These are phyloP conservation scores for Diutina sp. DNA, from an alignment of 1,139 yeast species.

Conservation along the genomic window DNA sequence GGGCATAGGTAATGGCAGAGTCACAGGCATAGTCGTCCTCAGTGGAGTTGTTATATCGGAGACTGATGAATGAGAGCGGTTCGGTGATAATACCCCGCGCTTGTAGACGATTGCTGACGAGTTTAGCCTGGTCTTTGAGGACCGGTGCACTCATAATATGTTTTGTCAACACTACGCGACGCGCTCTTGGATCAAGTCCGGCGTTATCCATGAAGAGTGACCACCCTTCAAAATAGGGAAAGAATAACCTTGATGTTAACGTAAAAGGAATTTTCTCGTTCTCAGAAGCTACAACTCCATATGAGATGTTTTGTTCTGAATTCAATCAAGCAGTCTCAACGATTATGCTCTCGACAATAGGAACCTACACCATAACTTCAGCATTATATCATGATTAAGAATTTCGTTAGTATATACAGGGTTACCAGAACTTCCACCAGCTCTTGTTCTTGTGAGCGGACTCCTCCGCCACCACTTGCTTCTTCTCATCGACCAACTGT, in stretches of 20 bases:
- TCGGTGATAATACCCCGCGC: background rate
- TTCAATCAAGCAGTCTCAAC: too few relatives aligned
- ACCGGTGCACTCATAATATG: background rate
- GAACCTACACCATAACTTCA: too few relatives aligned
- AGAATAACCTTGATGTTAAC: too few relatives aligned
- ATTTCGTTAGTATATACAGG: background rate
- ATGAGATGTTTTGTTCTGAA: too few relatives aligned
- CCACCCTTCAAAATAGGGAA: too few relatives aligned
- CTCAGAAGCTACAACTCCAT: too few relatives aligned
- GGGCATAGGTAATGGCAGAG: background rate
- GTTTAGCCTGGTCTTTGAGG: background rate
- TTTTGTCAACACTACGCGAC: background rate
- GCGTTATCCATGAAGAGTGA: too few relatives aligned
- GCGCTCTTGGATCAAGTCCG: background rate
- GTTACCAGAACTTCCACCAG: conserved; percentile 1
- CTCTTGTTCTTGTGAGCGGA: background rate
- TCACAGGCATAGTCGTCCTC: background rate
- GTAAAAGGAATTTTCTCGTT: too few relatives aligned
- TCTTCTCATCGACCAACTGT: conserved; percentile 17
- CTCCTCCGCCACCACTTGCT: conserved; percentile 8
- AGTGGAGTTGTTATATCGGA: background rate
- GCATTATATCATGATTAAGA: too few relatives aligned
- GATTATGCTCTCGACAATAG: too few relatives aligned
- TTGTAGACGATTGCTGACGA: background rate
- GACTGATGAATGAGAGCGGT: background rate